Base-by-base conservation (phyloP, 345 rosid genomes). In the Physaria fendleri region DNA sequence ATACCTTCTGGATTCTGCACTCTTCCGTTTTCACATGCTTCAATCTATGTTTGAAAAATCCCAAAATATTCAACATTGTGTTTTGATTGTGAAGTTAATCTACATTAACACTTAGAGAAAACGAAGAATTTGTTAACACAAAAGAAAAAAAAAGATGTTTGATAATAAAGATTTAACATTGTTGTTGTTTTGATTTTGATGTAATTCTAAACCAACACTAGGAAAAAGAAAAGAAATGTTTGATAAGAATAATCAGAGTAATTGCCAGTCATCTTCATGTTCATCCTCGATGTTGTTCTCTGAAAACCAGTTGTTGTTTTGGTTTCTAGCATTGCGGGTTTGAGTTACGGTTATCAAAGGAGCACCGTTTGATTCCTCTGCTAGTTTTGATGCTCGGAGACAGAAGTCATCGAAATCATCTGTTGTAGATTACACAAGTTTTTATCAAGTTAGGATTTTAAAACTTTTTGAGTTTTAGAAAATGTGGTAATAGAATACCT, bases 381-480 rank as follows among this genome's bases (percentile, higher is more conserved):
- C 87, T 48, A 93, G 79, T 61, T 79, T 81, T 9, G 85, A 75
- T 58, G 99, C 91, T 30, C 85, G 79, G 16, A 33, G 67, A 67
- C 99, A 87, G 24, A 93, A 85, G 34, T 88, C 66, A 37, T 84
- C 81, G 28, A 93, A 89, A 75, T 86, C 95, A 70, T 65, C 95
- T 90, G 87, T 65, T 62, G 59, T 15, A 14, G 33, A 45, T 8
- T 24, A 27, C 0, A 16, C 8, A 23, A 30, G 47, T n/a, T 44
- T 39, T 28, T 18, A 18, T 8, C 7, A 8, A 34, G 15, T 5
- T 2, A 51, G 1, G 11, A 60, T n/a, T 39, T 48, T 25, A 7
- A 7, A 41, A 20, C 16, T 18, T 30, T 22, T 30, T 22, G 43
- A 30, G 25, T 13, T 15, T 8, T 7, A 12, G 55, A 28, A 42